These are phyloP conservation scores for Colletotrichum sp. DNA, from an alignment of 2,329 filamentous ascomycete genomes.

Conservation along the genomic window DNA sequence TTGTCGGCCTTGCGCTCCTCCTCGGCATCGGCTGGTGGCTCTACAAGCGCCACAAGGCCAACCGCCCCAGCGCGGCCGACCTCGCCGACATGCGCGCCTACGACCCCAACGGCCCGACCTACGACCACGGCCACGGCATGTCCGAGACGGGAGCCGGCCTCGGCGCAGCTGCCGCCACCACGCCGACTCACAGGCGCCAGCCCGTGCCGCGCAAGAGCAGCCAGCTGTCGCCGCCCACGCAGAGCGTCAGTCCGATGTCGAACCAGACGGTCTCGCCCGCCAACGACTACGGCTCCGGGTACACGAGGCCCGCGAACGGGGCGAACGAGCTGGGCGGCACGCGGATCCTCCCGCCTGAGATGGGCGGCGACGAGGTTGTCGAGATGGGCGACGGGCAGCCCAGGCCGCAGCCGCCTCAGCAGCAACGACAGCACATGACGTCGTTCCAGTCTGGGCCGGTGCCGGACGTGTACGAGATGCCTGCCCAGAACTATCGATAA, in stretches of 20 bases:
- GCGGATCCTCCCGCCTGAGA: conserved; percentile 8
- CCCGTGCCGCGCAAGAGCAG: conserved; percentile 1
- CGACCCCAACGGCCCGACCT: conserved; percentile 35
- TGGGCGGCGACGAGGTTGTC: conserved; percentile 25
- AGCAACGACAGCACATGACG: conserved; percentile 28
- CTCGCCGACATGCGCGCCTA: conserved; percentile 37
- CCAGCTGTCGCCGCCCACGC: conserved; percentile 8
- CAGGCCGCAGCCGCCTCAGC: neutral
- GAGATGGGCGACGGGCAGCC: conserved; percentile 37
- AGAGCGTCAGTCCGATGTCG: conserved; percentile 17
- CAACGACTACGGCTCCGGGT: neutral
- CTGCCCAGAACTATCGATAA: conserved; percentile 40
- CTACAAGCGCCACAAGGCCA: conserved; percentile 21
- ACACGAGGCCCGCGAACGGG: conserved; percentile 11
- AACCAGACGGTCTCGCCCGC: conserved; percentile 3
- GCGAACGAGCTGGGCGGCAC: conserved; percentile 13
- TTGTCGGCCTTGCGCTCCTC: conserved; percentile 34
- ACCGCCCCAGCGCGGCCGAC: conserved; percentile 18
- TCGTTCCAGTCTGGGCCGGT: conserved; percentile 35
- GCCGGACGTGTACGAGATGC: conserved; percentile 46
- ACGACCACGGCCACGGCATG: conserved; percentile 2
- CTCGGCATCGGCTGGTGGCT: conserved; percentile 24
- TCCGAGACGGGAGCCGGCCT: neutral
- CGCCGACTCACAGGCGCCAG: conserved; percentile 1
- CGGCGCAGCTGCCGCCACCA: neutral